A percentile compares a stretch with the other conserved stretches of the same genome.
These are phyloP conservation scores for Starmerella apis DNA, from an alignment of 805 yeast genomes.

Conservation along the genomic window DNA sequence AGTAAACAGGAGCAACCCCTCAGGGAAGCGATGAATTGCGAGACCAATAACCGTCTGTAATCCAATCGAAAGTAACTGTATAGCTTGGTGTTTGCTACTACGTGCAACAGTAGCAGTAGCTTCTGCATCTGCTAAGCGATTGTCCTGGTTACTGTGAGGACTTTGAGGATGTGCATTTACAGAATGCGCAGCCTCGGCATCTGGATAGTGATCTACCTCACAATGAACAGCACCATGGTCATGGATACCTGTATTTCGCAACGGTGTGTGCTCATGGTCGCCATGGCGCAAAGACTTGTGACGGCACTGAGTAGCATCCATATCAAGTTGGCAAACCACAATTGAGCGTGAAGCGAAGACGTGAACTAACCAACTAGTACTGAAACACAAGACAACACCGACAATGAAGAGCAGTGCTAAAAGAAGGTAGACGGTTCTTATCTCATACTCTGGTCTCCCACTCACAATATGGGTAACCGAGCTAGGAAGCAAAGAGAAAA, in stretches of 20 bases:
- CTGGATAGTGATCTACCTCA: background rate
- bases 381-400: slow-evolving; percentile 54
- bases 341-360: slow-evolving; percentile 44
- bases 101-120: background rate
- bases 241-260: slow-evolving; percentile 6
- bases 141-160: background rate
- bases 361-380: slow-evolving; percentile 59
- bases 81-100: slow-evolving; percentile 43
- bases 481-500: slow-evolving; percentile 68
- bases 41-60: slow-evolving; percentile 82
- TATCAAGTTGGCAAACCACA: slow-evolving; percentile 18
- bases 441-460: slow-evolving; percentile 24
- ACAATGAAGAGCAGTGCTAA: slow-evolving; percentile 40
- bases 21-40: slow-evolving; percentile 85
- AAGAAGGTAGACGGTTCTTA: slow-evolving; percentile 31
- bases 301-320: slow-evolving; percentile 4
- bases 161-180: background rate
- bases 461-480: slow-evolving; percentile 39
- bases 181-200: background rate
- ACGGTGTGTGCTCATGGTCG: slow-evolving; percentile 12
- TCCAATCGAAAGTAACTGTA: slow-evolving; percentile 75
- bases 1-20: slow-evolving; percentile 81
- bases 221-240: slow-evolving; percentile 14
- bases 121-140: slow-evolving; percentile 23
- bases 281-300: background rate